These are phyloP conservation scores for Leccinum broughii DNA, from an alignment of 768 basidiomycete genomes.

Conservation along the genomic window DNA sequence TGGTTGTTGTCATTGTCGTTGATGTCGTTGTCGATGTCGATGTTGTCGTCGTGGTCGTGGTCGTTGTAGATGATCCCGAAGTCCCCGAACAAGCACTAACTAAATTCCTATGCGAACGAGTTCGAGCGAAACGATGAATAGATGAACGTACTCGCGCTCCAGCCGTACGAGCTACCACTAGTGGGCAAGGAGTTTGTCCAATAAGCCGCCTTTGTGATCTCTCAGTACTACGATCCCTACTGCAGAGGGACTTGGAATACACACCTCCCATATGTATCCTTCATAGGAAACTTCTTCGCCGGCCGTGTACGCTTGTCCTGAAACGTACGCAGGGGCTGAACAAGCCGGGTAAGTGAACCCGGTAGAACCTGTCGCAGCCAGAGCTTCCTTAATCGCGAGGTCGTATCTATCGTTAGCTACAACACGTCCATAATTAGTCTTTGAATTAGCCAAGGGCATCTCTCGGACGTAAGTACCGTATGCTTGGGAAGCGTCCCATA, in stretches of 20 bases:
- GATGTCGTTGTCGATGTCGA: slow-evolving; percentile 4
- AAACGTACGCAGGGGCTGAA: slow-evolving; percentile 51
- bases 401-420: slow-evolving; percentile 60
- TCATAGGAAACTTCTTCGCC: slow-evolving; percentile 53
- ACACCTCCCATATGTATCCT: slow-evolving; percentile 68
- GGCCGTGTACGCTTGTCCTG: slow-evolving; percentile 51
- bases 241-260: neutral
- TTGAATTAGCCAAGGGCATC: neutral
- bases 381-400: slow-evolving; percentile 57
- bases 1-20: slow-evolving; percentile 19
- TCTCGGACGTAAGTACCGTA: slow-evolving; percentile 19
- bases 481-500: slow-evolving; percentile 48
- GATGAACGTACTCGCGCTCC: slow-evolving; percentile 56
- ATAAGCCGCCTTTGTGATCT: slow-evolving; percentile 54
- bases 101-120: slow-evolving; percentile 4
- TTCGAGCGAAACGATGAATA: neutral
- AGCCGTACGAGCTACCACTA: slow-evolving; percentile 53
- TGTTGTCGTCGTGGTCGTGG: neutral
- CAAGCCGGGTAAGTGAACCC: slow-evolving; percentile 68
- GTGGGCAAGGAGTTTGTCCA: slow-evolving; percentile 50
- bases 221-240: neutral
- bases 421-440: slow-evolving; percentile 7
- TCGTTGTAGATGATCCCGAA: slow-evolving; percentile 3
- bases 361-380: slow-evolving; percentile 62
- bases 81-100: slow-evolving; percentile 26